These are phyloP conservation scores for Cymodocea nodosa DNA, from an alignment of 116 monocot species.

Conservation along the genomic window DNA sequence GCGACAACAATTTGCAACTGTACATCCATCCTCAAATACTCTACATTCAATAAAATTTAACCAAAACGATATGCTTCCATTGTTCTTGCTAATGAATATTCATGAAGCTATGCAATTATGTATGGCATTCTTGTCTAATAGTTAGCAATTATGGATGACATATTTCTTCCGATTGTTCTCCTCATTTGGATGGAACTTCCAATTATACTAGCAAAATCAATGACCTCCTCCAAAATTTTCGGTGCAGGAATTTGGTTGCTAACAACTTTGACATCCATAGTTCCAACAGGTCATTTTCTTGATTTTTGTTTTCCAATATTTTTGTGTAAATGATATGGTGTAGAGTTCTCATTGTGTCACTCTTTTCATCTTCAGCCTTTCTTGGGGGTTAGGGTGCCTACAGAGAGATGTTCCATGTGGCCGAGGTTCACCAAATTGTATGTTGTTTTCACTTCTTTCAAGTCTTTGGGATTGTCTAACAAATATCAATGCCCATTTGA, in stretches of 20 bases:
- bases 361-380: constrained; percentile 1
- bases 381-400: constrained; percentile 59
- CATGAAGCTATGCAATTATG: too few relatives aligned
- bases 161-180: too few relatives aligned
- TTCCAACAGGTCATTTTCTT: neutral
- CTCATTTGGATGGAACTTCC: too few relatives aligned
- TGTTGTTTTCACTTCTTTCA: neutral
- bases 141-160: neutral
- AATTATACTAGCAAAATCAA: too few relatives aligned
- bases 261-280: constrained; percentile 5
- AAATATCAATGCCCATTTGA: too few relatives aligned
- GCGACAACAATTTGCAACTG: constrained; percentile 4
- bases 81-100: too few relatives aligned
- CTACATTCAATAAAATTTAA: too few relatives aligned
- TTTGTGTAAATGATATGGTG: too few relatives aligned
- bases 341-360: neutral
- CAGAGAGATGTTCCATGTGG: constrained; percentile 57
- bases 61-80: too few relatives aligned
- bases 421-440: constrained; percentile 63
- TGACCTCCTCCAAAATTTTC: neutral
- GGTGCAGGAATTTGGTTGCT: constrained; percentile 13
- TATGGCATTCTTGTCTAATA: too few relatives aligned
- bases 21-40: neutral
- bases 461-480: neutral
- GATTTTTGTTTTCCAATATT: neutral